Evolutionary conservation across 176 grass and related monocot species (phyloP), one percentile per base, ranked within the genome.

Genomic region (Oryza rufipogon): DNA sequence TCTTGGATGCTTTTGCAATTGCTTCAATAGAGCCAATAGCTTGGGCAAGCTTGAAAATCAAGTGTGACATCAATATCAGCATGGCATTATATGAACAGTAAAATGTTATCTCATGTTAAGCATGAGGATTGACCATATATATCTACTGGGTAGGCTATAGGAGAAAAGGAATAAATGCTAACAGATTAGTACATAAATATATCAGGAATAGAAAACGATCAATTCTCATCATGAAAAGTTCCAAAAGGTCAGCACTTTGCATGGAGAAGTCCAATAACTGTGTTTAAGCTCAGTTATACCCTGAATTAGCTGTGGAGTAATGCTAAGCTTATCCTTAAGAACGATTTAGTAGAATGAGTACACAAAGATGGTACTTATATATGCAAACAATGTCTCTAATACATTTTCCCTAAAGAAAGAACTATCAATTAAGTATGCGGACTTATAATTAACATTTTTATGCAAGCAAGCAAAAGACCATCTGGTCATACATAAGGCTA

Each of bases 1-100:
- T 78, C 71, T 74, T 90, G 32, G 94, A 90, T 87, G 86, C 86
- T 88, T 91, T 93, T 17, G 94, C 83, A 84, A 93, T 93, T 81
- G 89, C 88, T 91, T 97, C 94, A 9, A 97, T 93, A 2, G 91
- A 97, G 20, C 94, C 94, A 91, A 97, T 78, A 65, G 94, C 87
- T 76, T 93, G 94, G 38, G 70, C 90, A 83, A 98, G 91, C 96
- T 98, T 81, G 33, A 56, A 63, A 74, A 58, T 63, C 72, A 64
- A 83, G 19, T 80, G 47, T 70, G 79, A 12, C 66, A 81, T 56
- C 23, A 74, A 9, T 83, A 75, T 82, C 39, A 70, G 51, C 38
- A 61, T 0, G 5, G 38, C 12, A 82, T 48, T 20, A 66, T 77
- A 79, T 66, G 8, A 67, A n/a, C 64, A 75, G 28, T 67, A 56